Evolutionary conservation across 768 basidiomycete genomes (phyloP).

Genomic region (Flagelloscypha sp.): DNA sequence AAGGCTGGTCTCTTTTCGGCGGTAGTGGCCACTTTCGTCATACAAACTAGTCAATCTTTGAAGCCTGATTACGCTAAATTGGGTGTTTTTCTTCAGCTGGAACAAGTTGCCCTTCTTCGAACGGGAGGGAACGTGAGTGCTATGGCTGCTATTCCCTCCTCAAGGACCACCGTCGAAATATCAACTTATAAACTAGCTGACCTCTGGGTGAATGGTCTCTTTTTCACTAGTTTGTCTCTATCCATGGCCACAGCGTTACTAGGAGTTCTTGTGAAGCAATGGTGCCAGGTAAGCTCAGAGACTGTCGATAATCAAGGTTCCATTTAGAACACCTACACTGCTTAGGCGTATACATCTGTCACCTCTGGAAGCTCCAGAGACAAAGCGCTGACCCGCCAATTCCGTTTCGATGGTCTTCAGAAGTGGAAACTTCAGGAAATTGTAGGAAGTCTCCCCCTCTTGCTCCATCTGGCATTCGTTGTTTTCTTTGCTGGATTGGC

Average conservation of each 20-base stretch:
- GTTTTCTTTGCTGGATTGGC: conserved; percentile 2
- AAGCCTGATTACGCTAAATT: neutral
- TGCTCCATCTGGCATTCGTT: neutral
- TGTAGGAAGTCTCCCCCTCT: neutral
- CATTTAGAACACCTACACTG: too few species aligned
- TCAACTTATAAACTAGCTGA: too few species aligned
- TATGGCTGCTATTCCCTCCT: neutral
- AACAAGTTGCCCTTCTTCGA: too few species aligned
- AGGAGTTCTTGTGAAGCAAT: conserved; percentile 2
- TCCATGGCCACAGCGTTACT: neutral
- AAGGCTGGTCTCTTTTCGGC: conserved; percentile 2
- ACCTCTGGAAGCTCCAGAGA: conserved; percentile 3
- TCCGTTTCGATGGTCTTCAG: conserved; percentile 8
- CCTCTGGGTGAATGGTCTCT: neutral
- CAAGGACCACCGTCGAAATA: neutral
- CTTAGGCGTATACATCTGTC: conserved; percentile 3
- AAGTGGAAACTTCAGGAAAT: conserved; percentile 5
- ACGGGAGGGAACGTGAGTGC: neutral
- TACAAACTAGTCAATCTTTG: neutral
- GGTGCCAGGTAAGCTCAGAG: too few species aligned
- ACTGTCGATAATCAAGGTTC: too few species aligned
- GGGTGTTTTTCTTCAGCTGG: neutral
- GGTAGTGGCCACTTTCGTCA: neutral
- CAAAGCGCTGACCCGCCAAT: neutral
- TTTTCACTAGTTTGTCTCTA: neutral